Conservation (phyloP, 352 stramenopile species). For the Globisporangium abappressorium region DNA sequence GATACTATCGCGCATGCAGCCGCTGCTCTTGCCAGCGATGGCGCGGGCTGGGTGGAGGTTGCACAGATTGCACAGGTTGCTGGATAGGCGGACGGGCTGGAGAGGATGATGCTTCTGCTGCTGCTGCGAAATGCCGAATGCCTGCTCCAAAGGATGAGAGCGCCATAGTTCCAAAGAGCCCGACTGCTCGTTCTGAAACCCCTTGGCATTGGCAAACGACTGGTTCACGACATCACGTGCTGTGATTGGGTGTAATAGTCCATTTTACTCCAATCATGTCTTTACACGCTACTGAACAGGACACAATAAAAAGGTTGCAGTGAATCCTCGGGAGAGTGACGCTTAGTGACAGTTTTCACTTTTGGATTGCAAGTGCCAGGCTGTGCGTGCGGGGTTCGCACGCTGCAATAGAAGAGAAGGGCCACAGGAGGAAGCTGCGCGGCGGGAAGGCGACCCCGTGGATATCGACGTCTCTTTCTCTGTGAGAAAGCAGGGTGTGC, state of each 20-base stretch:
- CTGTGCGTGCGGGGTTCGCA: neutral
- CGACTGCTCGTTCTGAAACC: neutral
- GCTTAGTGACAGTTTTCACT: neutral
- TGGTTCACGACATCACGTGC: slow-evolving; percentile 1
- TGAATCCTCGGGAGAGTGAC: slow-evolving; percentile 10
- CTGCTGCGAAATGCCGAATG: slow-evolving; percentile 16
- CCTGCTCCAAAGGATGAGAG: neutral
- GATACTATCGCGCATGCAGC: neutral
- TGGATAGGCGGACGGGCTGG: neutral
- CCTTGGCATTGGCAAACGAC: slow-evolving; percentile 7
- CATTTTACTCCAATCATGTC: neutral
- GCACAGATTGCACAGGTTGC: neutral
- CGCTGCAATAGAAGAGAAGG: neutral
- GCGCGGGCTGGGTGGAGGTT: neutral
- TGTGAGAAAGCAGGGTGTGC: neutral
- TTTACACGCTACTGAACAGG: neutral
- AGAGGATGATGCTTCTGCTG: slow-evolving; percentile 1
- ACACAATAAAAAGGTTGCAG: slow-evolving; percentile 3
- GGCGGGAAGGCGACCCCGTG: neutral
- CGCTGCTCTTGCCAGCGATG: neutral
- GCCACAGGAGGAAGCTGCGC: neutral
- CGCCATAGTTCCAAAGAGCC: neutral
- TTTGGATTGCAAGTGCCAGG: too few relatives aligned
- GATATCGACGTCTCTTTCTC: neutral
- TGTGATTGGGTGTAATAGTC: neutral